A percentile compares a stretch with the other conserved stretches of the same genome.
phyloP scores from a whole-genome alignment of 1,139 yeast species.

The Candida tunisiensis region DNA sequence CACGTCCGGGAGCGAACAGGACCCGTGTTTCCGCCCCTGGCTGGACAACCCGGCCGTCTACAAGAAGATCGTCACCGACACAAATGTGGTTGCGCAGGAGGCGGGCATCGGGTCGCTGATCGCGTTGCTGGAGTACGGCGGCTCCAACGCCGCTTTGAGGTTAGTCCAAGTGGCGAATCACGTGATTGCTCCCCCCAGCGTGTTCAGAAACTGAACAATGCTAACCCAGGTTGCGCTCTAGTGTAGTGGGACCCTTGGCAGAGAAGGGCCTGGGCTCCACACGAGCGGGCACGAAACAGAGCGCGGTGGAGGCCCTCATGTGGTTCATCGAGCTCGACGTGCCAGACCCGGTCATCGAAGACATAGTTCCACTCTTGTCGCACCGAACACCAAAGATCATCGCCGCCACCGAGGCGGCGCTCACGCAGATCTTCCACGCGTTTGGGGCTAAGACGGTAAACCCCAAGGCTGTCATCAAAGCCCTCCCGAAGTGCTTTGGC shows the following conservation, averaged over 20 bases:
- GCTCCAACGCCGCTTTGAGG: conserved; percentile 25
- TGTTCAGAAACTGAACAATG: too few species aligned
- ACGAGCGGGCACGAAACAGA: conserved; percentile 58
- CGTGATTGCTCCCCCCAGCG: conserved; percentile 4
- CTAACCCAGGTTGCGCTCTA: too few species aligned
- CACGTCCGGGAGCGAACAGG: conserved; percentile 36
- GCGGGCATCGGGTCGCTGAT: conserved; percentile 45
- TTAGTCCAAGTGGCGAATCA: conserved; percentile 10
- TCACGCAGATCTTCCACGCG: conserved; percentile 36
- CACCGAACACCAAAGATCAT: conserved; percentile 69
- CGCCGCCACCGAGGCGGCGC: conserved; percentile 44
- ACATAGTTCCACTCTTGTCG: conserved; percentile 40
- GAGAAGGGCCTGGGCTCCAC: conserved; percentile 72
- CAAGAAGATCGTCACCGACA: conserved; percentile 48
- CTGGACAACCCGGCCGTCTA: conserved; percentile 32
- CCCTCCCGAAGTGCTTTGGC: conserved; percentile 52
- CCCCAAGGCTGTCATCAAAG: conserved; percentile 42
- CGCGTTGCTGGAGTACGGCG: conserved; percentile 46
- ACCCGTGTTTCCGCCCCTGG: conserved; percentile 34
- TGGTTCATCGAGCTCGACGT: conserved; percentile 48
- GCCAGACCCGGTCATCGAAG: conserved; percentile 53
- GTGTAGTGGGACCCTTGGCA: too few species aligned
- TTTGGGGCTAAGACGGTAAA: conserved; percentile 61
- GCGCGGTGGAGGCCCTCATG: conserved; percentile 44
- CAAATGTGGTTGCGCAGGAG: conserved; percentile 89